Evolutionary conservation across 371 early-diverging fungal species (phyloP), one percentile per base, ranked within the genome.

Genomic region (Mucor piriformis): DNA sequence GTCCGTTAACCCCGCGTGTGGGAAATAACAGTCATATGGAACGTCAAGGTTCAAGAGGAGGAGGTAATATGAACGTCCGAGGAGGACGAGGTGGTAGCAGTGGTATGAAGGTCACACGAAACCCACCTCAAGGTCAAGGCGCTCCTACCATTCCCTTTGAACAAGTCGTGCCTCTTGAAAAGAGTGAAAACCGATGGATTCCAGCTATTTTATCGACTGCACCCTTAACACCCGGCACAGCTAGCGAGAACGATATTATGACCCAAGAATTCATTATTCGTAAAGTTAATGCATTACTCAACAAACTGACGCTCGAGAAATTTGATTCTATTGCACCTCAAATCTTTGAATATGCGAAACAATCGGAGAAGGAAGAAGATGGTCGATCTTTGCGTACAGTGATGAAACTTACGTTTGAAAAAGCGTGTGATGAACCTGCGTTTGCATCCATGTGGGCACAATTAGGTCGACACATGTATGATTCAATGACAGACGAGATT

Each of bases 291-390:
- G 85, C 88, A 54, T 76, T 95, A 16, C 81, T 98, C 44, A 97
- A 97, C 86, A 97, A 96, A 83, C 77, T 97, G 43, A 95, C 99
- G 3, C 69, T 91, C 3, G 98, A 97, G 64, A 95, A 91, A 74
- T 98, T 96, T 70, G 93, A 92, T 44, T 70, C 80, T 11, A 88
- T 97, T 29, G 83, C 93, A 1, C 76, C 74, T 49, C 89, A 97
- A 74, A 90, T 98, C 51, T 71, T 93, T 57, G 86, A 83, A 13
- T 83, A 89, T 69, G 92, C 89, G 42, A 70, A 84, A 50, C 69
- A 86, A 68, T 89, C 90, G 10, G 72, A 64, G 52, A 80, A 84
- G 59, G 91, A 90, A 74, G 72, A 71, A 3, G 85, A 89, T 61
- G 92, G 91, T 35, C 69, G 76, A 15, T 85, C 91, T 0, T 71